A percentile compares a stretch with the other conserved stretches of the same genome.
These are phyloP conservation scores for Malassezia japonica DNA, from an alignment of 1,284 basidiomycete species.

Conservation along the genomic window DNA sequence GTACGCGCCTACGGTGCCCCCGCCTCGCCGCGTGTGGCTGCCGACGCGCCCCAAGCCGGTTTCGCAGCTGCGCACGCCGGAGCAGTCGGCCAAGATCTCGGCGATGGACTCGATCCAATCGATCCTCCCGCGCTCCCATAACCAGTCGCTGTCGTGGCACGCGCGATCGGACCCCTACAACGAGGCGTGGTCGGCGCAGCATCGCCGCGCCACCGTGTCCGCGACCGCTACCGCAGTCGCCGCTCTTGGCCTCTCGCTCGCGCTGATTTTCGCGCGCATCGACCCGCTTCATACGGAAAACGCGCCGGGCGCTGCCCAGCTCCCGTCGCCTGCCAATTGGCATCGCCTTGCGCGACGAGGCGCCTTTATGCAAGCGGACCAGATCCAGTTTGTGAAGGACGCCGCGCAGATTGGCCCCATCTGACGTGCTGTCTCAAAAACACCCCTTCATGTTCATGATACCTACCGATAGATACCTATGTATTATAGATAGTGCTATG, in stretches of 20 bases:
- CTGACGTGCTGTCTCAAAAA: no score
- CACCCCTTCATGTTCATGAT: no score
- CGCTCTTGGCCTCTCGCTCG: background rate
- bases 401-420: constrained; percentile 9
- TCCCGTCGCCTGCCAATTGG: no score
- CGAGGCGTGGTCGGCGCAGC: background rate
- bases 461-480: background rate
- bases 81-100: background rate
- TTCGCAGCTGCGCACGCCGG: constrained; percentile 4
- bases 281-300: constrained; percentile 2
- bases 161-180: background rate
- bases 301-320: no score
- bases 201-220: background rate
- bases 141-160: background rate
- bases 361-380: background rate
- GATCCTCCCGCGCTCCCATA: background rate
- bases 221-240: background rate
- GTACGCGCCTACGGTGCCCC: background rate
- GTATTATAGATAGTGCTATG: no score
- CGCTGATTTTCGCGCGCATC: background rate
- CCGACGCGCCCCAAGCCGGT: constrained; percentile 11
- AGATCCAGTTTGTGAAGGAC: constrained; percentile 10
- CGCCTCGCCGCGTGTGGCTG: background rate
- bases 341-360: no score
- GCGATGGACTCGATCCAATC: background rate